Conservation (phyloP, 2,329 filamentous ascomycete genomes). For the Clarireedia monteithiana region DNA sequence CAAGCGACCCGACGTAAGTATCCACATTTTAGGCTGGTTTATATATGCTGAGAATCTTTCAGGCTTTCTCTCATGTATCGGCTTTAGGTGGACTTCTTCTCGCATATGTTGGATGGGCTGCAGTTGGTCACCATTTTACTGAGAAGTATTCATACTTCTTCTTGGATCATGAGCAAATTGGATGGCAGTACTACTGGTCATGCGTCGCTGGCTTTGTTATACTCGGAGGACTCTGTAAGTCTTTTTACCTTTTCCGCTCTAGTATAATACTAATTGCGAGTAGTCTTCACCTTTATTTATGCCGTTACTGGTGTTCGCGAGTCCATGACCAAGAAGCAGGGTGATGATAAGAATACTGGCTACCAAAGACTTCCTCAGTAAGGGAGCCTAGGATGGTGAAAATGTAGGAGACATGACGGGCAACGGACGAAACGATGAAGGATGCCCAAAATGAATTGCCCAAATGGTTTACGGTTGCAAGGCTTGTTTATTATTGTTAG, state of each 20-base stretch:
- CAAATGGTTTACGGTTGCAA: not conserved
- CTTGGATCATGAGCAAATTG: constrained; percentile 24
- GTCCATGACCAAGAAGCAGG: constrained; percentile 13
- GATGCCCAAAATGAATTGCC: not conserved
- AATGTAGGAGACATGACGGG: not conserved
- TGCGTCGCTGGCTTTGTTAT: constrained; percentile 17
- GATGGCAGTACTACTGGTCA: constrained; percentile 22
- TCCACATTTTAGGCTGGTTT: not conserved
- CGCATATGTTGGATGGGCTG: constrained; percentile 27
- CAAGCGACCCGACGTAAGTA: constrained; percentile 24
- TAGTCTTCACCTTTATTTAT: constrained; percentile 20
- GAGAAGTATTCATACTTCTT: constrained; percentile 27
- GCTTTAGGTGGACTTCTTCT: constrained; percentile 19
- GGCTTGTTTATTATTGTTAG: not conserved
- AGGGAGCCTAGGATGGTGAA: not conserved
- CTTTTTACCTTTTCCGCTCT: not conserved
- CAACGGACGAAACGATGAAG: not conserved
- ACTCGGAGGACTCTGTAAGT: constrained; percentile 21
- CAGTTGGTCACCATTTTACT: constrained; percentile 22
- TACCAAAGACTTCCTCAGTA: constrained; percentile 21
- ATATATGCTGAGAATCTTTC: constrained; percentile 8
- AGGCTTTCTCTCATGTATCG: constrained; percentile 23
- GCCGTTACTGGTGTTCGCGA: constrained; percentile 20
- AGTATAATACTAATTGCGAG: not conserved
- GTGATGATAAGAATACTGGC: constrained; percentile 15